Evolutionary conservation across 768 basidiomycete genomes (phyloP).

Genomic region (Tephrocybe sp.): DNA sequence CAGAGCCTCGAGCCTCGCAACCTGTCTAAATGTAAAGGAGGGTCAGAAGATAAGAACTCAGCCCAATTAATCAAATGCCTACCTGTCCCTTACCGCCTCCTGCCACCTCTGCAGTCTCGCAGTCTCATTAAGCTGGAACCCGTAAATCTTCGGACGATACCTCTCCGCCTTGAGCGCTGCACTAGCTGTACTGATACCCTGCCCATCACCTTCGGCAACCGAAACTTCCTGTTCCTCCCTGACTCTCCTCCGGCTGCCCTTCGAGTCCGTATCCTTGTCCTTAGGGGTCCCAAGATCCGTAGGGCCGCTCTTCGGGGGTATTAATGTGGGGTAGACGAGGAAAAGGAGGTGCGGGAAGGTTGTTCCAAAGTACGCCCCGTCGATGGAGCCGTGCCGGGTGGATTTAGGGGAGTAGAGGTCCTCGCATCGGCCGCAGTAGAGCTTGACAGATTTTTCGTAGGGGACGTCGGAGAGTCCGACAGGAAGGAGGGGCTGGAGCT

Average conservation of each 20-base stretch:
- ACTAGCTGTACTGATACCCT: conserved; percentile 72
- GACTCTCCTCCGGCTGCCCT: conserved; percentile 37
- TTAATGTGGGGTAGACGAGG: conserved; percentile 93
- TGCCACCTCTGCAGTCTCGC: conserved; percentile 96
- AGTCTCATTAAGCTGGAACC: conserved; percentile 93
- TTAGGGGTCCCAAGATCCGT: conserved; percentile 30
- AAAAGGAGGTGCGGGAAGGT: conserved; percentile 97
- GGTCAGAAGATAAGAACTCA: neutral
- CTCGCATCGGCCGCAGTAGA: conserved; percentile 98
- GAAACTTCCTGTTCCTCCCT: conserved; percentile 60
- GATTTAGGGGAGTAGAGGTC: conserved; percentile 99
- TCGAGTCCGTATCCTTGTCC: conserved; percentile 31
- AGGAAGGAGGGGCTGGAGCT: conserved; percentile 91
- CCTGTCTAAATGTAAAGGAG: conserved; percentile 38
- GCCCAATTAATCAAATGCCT: neutral
- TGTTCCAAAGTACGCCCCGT: conserved; percentile 98
- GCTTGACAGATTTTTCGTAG: conserved; percentile 98
- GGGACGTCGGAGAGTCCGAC: conserved; percentile 97
- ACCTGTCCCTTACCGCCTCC: conserved; percentile 88
- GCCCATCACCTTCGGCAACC: conserved; percentile 56
- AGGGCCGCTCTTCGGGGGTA: conserved; percentile 75
- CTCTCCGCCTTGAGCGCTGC: conserved; percentile 90
- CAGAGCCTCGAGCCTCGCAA: conserved; percentile 41
- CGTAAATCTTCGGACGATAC: conserved; percentile 93
- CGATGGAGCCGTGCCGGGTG: conserved; percentile 94